Base-by-base conservation (phyloP, 345 rosid genomes). In the Angophora floribunda region DNA sequence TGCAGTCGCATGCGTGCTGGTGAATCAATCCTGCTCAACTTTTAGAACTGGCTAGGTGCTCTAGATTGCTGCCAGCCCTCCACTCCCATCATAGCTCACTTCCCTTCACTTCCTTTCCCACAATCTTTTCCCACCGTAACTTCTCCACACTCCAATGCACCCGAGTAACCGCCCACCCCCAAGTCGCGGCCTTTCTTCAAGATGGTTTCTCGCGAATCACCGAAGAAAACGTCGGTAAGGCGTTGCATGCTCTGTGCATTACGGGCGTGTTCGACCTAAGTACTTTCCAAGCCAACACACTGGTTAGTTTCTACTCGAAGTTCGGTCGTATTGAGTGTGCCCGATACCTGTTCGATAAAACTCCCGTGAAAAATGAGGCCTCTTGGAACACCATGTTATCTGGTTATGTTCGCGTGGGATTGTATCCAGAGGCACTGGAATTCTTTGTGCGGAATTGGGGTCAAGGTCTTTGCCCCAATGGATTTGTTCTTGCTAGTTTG, bases 331-430 rank as follows among this genome's bases (percentile, higher is more conserved):
- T 92, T 3, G 90, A 52, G 61, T 65, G 41, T 52, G 96, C 99
- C 47, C 94, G 94, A 67, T 87, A 94, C 89, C 92, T 96, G 97
- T 96, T 97, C 89, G 99, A 95, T 90, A 85, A 88, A 91, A 96
- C 94, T 98, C 75, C 88, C 85, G 93, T 92, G 41, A 95, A 93
- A 91, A 96, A 94, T 59, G 95, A 93, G 82, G 93, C 95, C 89
- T 94, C 99, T 67, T 97, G 99, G 99, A 97, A 96, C 91, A 96
- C 94, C 51, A 89, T 95, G 95, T 91, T 96, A 92, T 94, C 98
- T 17, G 97, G 97, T 15, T 85, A 94, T 89, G 97, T 96, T 84
- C 94, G 93, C 24, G 92, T 89, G 59, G 93, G 96, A 24, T 85
- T 88, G 70, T 94, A 93, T 89, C 22, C 88, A 36, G 93, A 95